These are phyloP conservation scores for Draba incana DNA, from an alignment of 345 rosid genomes.

Conservation along the genomic window DNA sequence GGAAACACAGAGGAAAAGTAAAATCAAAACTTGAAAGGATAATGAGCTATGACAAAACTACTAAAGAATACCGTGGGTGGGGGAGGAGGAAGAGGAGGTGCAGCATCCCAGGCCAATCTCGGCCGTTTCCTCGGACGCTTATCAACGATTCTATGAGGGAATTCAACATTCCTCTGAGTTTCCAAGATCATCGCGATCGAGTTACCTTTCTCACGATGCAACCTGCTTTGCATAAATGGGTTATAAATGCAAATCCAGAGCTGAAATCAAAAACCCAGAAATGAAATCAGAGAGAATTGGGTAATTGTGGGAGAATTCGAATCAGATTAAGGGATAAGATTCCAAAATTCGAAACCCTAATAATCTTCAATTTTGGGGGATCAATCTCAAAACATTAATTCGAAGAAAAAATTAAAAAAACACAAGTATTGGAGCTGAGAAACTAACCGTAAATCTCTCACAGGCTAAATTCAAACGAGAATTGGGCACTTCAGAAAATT, in stretches of 20 bases:
- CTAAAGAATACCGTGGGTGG: constrained; percentile 50
- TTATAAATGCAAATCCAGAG: constrained; percentile 30
- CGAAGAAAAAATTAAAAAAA: background rate
- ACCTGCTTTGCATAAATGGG: constrained; percentile 35
- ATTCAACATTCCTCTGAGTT: constrained; percentile 66
- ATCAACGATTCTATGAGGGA: constrained; percentile 59
- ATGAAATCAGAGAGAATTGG: background rate
- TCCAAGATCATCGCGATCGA: constrained; percentile 53
- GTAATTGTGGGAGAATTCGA: constrained; percentile 6
- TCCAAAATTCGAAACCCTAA: constrained; percentile 49
- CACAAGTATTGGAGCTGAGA: constrained; percentile 20
- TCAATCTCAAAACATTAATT: constrained; percentile 26
- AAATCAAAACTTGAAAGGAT: constrained; percentile 9
- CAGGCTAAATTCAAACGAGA: constrained; percentile 1
- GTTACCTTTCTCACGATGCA: constrained; percentile 39
- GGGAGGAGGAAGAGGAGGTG: constrained; percentile 53
- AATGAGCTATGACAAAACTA: constrained; percentile 2
- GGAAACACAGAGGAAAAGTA: background rate
- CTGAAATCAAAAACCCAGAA: constrained; percentile 5
- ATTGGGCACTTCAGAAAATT: background rate
- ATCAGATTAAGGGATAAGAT: constrained; percentile 35
- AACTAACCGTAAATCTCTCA: constrained; percentile 35
- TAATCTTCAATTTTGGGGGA: constrained; percentile 30
- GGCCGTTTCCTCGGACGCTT: constrained; percentile 78
- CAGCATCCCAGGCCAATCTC: constrained; percentile 71